phyloP scores from a whole-genome alignment of 306 rosid genomes.

The Sechiopsis laciniata region DNA sequence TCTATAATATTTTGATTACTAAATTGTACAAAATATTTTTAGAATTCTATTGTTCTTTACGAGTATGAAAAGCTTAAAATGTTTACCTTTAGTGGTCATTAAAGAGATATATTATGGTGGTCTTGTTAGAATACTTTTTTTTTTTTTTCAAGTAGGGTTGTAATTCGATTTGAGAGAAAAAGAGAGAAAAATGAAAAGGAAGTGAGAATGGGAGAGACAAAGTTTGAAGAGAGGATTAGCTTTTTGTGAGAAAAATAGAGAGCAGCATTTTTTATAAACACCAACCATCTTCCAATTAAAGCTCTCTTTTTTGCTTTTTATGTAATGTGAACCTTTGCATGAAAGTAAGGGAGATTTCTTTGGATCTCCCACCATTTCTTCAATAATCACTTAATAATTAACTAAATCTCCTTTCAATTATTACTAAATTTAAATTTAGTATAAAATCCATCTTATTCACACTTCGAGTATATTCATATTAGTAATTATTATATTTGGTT shows the following conservation, averaged over 20 bases:
- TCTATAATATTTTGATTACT: too few relatives aligned
- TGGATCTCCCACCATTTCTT: conserved; percentile 54
- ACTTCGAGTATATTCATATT: too few relatives aligned
- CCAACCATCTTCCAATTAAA: conserved; percentile 34
- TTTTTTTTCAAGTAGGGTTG: background rate
- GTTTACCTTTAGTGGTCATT: too few relatives aligned
- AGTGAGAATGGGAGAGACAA: conserved; percentile 58
- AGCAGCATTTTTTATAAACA: conserved; percentile 24
- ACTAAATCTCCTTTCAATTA: conserved; percentile 1
- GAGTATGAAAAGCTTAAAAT: too few relatives aligned
- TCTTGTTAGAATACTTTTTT: background rate
- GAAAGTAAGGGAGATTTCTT: conserved; percentile 81
- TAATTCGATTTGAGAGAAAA: background rate
- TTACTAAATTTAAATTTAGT: too few relatives aligned
- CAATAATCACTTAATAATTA: conserved; percentile 64
- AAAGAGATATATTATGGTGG: background rate
- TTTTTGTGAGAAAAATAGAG: conserved; percentile 7
- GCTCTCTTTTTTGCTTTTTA: conserved; percentile 29
- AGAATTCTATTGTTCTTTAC: too few relatives aligned
- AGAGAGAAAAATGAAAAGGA: conserved; percentile 24
- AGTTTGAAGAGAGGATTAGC: conserved; percentile 25
- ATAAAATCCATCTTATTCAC: too few relatives aligned
- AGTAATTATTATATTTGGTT: too few relatives aligned
- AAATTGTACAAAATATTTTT: too few relatives aligned
- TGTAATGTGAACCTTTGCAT: conserved; percentile 38